Evolutionary conservation across 2,329 filamentous ascomycete species (phyloP).

Genomic region (Ophiostoma ips): DNA sequence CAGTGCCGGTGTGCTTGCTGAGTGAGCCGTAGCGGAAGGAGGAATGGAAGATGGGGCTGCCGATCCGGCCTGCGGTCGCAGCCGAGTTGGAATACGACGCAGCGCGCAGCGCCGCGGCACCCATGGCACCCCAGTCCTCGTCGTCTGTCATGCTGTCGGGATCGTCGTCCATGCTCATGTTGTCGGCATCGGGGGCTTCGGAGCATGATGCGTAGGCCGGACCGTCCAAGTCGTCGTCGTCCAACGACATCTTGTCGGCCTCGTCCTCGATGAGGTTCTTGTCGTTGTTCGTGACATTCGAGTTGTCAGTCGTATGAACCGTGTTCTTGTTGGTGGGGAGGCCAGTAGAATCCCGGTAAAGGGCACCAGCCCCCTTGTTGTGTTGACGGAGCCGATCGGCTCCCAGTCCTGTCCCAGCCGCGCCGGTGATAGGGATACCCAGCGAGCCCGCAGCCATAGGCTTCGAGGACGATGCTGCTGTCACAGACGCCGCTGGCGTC

Average conservation of each 20-base stretch:
- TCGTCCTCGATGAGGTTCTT: slow-evolving; percentile 66
- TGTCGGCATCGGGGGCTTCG: slow-evolving; percentile 54
- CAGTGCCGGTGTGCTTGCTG: slow-evolving; percentile 18
- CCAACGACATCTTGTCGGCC: slow-evolving; percentile 88
- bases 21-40: slow-evolving; percentile 36
- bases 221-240: slow-evolving; percentile 57
- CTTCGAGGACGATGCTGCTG: neutral
- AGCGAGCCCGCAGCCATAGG: slow-evolving; percentile 20
- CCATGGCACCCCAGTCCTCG: slow-evolving; percentile 88
- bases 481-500: slow-evolving; percentile 12
- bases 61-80: slow-evolving; percentile 32
- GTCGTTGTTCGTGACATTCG: neutral
- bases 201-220: slow-evolving; percentile 61
- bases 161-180: slow-evolving; percentile 50
- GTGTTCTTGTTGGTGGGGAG: slow-evolving; percentile 31
- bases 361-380: slow-evolving; percentile 53
- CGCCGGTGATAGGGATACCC: slow-evolving; percentile 42
- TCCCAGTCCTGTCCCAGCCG: slow-evolving; percentile 24
- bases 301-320: slow-evolving; percentile 16
- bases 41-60: slow-evolving; percentile 29
- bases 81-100: slow-evolving; percentile 45
- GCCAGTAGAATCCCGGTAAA: slow-evolving; percentile 38
- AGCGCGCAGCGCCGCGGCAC: slow-evolving; percentile 67
- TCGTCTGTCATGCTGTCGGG: slow-evolving; percentile 83
- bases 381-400: slow-evolving; percentile 34